These are phyloP conservation scores for Cicer cuneatum DNA, from an alignment of 306 rosid genomes.

Conservation along the genomic window DNA sequence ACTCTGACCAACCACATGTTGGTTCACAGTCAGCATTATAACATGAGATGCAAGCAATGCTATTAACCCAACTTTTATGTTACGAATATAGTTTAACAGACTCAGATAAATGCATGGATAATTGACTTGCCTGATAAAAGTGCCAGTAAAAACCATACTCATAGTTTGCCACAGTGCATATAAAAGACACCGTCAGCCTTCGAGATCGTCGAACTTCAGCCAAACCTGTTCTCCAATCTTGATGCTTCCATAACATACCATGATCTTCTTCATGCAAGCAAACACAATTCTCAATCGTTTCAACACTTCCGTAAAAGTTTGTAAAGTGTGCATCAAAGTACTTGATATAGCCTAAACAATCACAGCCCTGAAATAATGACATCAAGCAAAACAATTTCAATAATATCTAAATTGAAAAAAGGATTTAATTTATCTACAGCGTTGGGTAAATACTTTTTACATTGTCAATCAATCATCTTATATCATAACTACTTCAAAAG, in stretches of 20 bases:
- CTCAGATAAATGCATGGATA: conserved; percentile 5
- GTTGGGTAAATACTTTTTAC: no score
- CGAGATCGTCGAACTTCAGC: conserved; percentile 85
- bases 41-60: conserved; percentile 1
- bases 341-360: conserved; percentile 78
- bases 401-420: conserved; percentile 34
- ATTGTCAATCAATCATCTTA: no score
- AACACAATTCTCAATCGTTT: conserved; percentile 83
- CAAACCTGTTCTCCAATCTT: conserved; percentile 86
- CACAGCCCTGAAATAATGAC: conserved; percentile 69
- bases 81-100: conserved; percentile 28
- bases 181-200: conserved; percentile 75
- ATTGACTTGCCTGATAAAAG: conserved; percentile 77
- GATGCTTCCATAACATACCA: conserved; percentile 87
- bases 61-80: conserved; percentile 1
- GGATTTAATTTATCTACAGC: no score
- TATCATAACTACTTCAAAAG: no score
- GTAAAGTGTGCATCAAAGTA: conserved; percentile 79
- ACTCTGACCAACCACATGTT: no score
- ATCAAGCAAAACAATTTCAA: conserved; percentile 36
- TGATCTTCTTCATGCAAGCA: conserved; percentile 89
- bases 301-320: conserved; percentile 78
- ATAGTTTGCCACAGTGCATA: conserved; percentile 86
- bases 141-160: conserved; percentile 88
- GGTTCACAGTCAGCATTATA: neutral